Percentiles rank a stretch among this genome's conserved stretches.
Conservation (phyloP, 306 rosid genomes). For the Elaeagnus macrophylla region DNA sequence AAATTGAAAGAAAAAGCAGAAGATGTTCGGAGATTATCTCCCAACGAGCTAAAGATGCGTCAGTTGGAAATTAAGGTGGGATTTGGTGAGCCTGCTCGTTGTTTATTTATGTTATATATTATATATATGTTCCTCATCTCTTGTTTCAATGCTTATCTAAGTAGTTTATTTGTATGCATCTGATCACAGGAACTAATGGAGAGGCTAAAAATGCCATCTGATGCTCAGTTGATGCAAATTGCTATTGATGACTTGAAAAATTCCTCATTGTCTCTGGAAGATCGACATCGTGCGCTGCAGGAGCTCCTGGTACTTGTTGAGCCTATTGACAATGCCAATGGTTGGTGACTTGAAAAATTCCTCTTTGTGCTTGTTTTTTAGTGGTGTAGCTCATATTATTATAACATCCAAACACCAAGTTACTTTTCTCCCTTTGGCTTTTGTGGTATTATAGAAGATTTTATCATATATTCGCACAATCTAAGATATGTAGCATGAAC, state of each 20-base stretch:
- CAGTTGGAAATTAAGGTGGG: constrained; percentile 62
- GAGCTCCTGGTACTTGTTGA: constrained; percentile 85
- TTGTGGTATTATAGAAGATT: too few relatives aligned
- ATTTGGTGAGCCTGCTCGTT: neutral
- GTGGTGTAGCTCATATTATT: neutral
- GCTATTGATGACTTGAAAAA: constrained; percentile 67
- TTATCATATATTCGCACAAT: too few relatives aligned
- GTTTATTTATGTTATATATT: too few relatives aligned
- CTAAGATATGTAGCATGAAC: too few relatives aligned
- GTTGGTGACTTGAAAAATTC: too few relatives aligned
- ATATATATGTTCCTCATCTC: neutral
- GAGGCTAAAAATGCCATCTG: constrained; percentile 60
- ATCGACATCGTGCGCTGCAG: constrained; percentile 57
- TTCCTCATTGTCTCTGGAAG: constrained; percentile 57
- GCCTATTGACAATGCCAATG: constrained; percentile 74
- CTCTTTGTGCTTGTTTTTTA: neutral
- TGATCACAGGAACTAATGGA: constrained; percentile 61
- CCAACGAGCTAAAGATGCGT: constrained; percentile 44
- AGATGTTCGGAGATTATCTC: constrained; percentile 35
- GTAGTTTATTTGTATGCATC: constrained; percentile 5
- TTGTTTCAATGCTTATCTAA: neutral
- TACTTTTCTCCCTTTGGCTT: too few relatives aligned
- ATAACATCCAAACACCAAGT: too few relatives aligned
- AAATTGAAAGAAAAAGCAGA: constrained; percentile 58
- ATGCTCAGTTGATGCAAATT: constrained; percentile 70